Percentiles rank a stretch among this genome's conserved stretches.
Evolutionary conservation across 805 yeast species (phyloP).

Genomic region (Ascoidea asiatica): DNA sequence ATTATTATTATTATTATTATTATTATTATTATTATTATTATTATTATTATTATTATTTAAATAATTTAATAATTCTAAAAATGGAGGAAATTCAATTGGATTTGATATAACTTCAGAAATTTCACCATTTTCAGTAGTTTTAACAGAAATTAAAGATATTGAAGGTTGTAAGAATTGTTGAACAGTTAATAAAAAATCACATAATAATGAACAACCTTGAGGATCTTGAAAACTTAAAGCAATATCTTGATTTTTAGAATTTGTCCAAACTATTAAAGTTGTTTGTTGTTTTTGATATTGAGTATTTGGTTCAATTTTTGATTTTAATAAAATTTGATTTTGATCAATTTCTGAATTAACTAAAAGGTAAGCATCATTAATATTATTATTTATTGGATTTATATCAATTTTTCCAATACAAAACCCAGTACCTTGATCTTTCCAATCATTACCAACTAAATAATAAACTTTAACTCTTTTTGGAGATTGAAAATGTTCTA

Average conservation of each 20-base stretch:
- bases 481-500: constrained; percentile 21
- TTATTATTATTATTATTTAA: not conserved
- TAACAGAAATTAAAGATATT: constrained; percentile 63
- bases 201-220: constrained; percentile 72
- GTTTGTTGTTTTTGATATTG: constrained; percentile 93
- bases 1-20: constrained; percentile 13
- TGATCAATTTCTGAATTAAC: constrained; percentile 62
- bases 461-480: constrained; percentile 87
- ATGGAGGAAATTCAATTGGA: not conserved
- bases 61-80: too few relatives aligned
- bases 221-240: constrained; percentile 89
- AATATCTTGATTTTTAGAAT: constrained; percentile 48
- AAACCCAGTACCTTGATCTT: constrained; percentile 85
- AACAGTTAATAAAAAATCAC: constrained; percentile 64
- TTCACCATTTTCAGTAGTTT: constrained; percentile 26
- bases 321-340: constrained; percentile 43
- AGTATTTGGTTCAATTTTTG: constrained; percentile 56
- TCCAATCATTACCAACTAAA: constrained; percentile 73
- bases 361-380: constrained; percentile 39
- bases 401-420: constrained; percentile 58
- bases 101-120: not conserved
- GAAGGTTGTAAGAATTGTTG: constrained; percentile 49
- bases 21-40: constrained; percentile 1
- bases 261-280: constrained; percentile 91
- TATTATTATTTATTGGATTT: too few relatives aligned